Evolutionary conservation across 805 yeast species (phyloP), one percentile per base, ranked within the genome.

Genomic region (Torulaspora quercuum): DNA sequence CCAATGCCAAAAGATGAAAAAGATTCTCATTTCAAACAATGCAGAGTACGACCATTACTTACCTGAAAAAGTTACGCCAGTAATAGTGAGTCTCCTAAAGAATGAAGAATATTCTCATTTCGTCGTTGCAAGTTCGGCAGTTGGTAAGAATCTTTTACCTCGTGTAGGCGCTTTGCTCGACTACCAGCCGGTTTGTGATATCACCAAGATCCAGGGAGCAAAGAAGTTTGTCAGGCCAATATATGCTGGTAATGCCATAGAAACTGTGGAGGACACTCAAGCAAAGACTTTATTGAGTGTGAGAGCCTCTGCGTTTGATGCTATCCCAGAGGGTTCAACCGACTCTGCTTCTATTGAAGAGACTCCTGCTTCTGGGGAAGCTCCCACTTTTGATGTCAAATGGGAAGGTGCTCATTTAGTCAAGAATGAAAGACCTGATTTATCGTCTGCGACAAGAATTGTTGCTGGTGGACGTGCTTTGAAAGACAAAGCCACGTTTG

Each of bases 381-480:
- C 59, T 44, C 50, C 45, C 8, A 41, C 16, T 8, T 29, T 45
- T 6, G 41, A 69, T 34, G 66, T 78, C 4, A 73, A 75, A 45
- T 89, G 88, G 73, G 82, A 84, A 19, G 73, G 84, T 29, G 95
- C 86, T 61, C 75, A 80, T 45, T 64, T 92, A 33, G 68, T 81
- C 33, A 73, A 80, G 48, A 77, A 49, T 13, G 95, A 83, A 55
- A 80, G 96, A 58, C 97, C 97, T 31, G 97, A 92, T 48, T 74
- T 90, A 41, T 82, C 83, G 6, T 76, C 95, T 13, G 96, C 98
- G 5, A 63, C 76, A 38, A 69, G 67, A 19, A 92, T 90, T 22
- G 85, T 90, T 18, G 70, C 95, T 16, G 98, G 98, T 25, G 98
- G 98, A 27, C 79, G 96, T 53, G 97, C 95, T 24, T 75, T 90